Conservation (phyloP, 139 green algal species). For the Chlamydomonas sphaeroides region DNA sequence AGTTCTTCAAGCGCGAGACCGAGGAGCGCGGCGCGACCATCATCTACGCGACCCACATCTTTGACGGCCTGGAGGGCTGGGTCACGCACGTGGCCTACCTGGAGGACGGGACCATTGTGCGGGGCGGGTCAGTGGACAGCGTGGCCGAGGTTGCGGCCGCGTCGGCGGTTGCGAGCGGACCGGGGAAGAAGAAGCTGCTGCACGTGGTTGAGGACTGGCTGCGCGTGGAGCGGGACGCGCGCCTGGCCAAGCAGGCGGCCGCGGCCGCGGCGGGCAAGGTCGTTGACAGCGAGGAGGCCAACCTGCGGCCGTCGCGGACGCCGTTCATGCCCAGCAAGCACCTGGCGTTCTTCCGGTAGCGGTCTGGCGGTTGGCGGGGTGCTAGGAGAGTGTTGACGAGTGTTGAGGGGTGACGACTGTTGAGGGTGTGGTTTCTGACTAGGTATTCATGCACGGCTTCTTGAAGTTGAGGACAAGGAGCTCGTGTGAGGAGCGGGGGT, state of each 20-base stretch:
- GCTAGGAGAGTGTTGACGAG: no score
- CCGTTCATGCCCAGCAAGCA: constrained; percentile 78
- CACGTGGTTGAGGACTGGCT: constrained; percentile 88
- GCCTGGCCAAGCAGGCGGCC: constrained; percentile 18
- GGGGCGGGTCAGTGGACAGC: constrained; percentile 24
- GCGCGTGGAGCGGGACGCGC: constrained; percentile 66
- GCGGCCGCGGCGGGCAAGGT: background rate
- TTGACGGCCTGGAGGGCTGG: constrained; percentile 94
- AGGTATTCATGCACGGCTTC: no score
- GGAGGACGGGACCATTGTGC: constrained; percentile 74
- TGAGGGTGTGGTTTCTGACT: no score
- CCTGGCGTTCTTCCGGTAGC: constrained; percentile 84
- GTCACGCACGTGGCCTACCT: constrained; percentile 88
- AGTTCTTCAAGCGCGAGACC: constrained; percentile 91
- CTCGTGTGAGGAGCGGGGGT: no score
- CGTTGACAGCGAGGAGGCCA: background rate
- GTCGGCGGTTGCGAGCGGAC: background rate
- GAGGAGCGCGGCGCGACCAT: constrained; percentile 83
- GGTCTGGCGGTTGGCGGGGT: no score
- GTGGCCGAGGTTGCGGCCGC: background rate
- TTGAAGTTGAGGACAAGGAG: no score
- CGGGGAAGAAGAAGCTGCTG: constrained; percentile 70
- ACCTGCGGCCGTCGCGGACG: constrained; percentile 55
- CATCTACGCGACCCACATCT: constrained; percentile 98
- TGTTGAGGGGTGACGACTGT: no score